Base-by-base conservation (phyloP, 768 basidiomycete genomes). In the Hericium rajendrae region DNA sequence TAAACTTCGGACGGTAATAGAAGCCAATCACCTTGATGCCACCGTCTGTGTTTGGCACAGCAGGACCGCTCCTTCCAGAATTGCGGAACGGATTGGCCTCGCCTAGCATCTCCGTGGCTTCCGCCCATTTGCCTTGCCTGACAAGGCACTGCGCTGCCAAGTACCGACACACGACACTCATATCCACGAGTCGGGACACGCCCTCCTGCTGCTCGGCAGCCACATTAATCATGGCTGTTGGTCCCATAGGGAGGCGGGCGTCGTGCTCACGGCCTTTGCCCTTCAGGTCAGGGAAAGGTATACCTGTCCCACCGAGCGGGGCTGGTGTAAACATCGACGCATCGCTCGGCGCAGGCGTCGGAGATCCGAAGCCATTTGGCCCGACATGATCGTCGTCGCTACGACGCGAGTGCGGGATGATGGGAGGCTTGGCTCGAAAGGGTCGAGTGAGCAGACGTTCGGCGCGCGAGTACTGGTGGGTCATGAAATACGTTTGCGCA, bases 401-500 rank as follows among this genome's bases (percentile, higher is more conserved):
- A 65, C 18, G 68, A 70, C 41, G 56, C 70, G 64, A 49, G 1
- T 59, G 64, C 4, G 69, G 73, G 24, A 67, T 57, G 1, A 77
- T 73, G 8, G 78, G 76, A 4, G 75, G 74, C 38, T 76, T 68
- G 9, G 77, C 78, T 6, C 85, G 79, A 67, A 95, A 91, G 0
- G 91, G 90, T n/a, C 91, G 81, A 2, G 86, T 93, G 49, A 99
- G 79, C 26, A 99, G 76, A 49, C 87, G 82, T 69, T 97, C 93
- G 10, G 97, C 94, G 50, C 94, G 89, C 8, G 92, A 86, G 71
- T 95, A 98, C 59, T 97, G 91, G 64, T 94, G 86, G 2, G 88
- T 94, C 76, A 94, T 88, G 70, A 98, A 99, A 71, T 94, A 93
- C 0, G 90, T 92, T 70, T 99, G 97, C 2, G 97, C 94, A 20